A percentile compares a stretch with the other conserved stretches of the same genome.
These are phyloP conservation scores for Populus pruinosa DNA, from an alignment of 345 rosid genomes.

Conservation along the genomic window DNA sequence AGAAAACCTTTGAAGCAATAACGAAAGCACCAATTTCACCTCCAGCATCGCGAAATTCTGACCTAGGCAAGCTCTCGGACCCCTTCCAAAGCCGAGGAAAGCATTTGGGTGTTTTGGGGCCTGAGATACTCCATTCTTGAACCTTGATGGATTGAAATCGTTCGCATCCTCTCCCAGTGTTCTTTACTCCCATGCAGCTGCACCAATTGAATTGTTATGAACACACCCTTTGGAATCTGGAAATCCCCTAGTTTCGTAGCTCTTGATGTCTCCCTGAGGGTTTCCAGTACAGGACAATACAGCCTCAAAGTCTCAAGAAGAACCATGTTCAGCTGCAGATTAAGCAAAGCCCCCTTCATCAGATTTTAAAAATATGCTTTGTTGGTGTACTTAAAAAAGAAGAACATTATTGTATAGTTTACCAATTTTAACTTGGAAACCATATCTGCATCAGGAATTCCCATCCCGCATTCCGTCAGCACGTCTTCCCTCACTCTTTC, in stretches of 20 bases:
- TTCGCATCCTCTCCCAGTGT: conserved; percentile 61
- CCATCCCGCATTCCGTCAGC: conserved; percentile 35
- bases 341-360: no score
- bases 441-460: conserved; percentile 37
- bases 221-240: conserved; percentile 43
- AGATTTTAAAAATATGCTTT: no score
- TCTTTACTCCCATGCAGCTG: conserved; percentile 41
- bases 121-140: conserved; percentile 38
- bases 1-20: conserved; percentile 46
- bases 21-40: conserved; percentile 47
- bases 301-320: conserved; percentile 58
- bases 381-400: no score
- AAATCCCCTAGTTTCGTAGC: conserved; percentile 46
- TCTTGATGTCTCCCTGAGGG: conserved; percentile 34
- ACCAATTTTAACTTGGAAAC: conserved; percentile 47
- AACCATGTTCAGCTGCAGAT: conserved; percentile 52
- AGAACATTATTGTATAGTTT: not conserved
- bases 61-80: conserved; percentile 63
- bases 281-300: conserved; percentile 38
- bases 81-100: conserved; percentile 43
- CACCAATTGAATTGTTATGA: conserved; percentile 16
- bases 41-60: conserved; percentile 61
- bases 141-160: conserved; percentile 54
- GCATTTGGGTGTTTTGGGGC: conserved; percentile 49
- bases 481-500: conserved; percentile 52